Conservation (phyloP, 139 green algal species). For the Gonium pectorale region DNA sequence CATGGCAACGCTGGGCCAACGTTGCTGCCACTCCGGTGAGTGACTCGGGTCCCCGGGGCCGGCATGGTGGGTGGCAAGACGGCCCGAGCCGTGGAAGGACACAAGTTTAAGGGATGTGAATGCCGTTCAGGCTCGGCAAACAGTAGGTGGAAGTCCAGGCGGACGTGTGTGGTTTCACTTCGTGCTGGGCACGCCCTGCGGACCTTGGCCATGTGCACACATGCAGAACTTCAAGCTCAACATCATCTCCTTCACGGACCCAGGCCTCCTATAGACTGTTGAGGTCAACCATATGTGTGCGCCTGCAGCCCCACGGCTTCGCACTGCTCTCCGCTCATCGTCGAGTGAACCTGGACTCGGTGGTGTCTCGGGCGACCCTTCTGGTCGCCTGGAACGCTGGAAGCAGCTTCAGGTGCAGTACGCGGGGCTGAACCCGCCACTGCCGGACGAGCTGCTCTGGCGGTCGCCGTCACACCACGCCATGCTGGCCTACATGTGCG, state of each 20-base stretch:
- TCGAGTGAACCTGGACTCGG: neutral
- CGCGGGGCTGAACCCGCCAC: neutral
- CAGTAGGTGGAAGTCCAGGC: too few species aligned
- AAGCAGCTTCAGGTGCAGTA: neutral
- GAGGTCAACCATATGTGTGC: too few species aligned
- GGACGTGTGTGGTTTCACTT: too few species aligned
- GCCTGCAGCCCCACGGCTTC: neutral
- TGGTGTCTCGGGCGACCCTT: neutral
- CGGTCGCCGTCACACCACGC: neutral
- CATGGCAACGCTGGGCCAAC: slow-evolving; percentile 6
- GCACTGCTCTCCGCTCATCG: neutral
- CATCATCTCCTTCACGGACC: too few species aligned
- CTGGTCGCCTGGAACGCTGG: neutral
- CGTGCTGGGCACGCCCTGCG: too few species aligned
- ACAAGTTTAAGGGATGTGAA: too few species aligned
- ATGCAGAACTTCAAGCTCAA: too few species aligned
- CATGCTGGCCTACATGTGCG: slow-evolving; percentile 1
- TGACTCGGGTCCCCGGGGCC: neutral
- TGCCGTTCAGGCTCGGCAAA: too few species aligned
- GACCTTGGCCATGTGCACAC: too few species aligned
- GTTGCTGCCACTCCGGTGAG: neutral
- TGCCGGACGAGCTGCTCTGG: slow-evolving; percentile 1
- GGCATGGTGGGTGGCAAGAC: too few species aligned
- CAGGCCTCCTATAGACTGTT: too few species aligned
- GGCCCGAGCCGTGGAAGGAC: too few species aligned